phyloP scores from a whole-genome alignment of 1,284 basidiomycete genomes.

The Chiua sp. region DNA sequence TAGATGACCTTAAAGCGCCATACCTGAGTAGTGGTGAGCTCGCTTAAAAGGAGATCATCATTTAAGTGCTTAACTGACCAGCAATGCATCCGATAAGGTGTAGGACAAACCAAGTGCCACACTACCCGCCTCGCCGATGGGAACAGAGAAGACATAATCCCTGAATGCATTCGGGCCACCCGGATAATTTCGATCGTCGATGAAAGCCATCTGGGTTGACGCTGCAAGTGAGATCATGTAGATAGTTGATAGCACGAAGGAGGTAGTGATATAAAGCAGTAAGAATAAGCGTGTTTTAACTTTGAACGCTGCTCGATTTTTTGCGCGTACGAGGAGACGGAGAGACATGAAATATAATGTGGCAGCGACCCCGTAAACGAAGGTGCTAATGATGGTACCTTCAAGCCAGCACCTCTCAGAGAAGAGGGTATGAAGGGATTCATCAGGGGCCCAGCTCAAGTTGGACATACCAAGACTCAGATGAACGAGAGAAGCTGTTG shows the following conservation, averaged over 20 bases:
- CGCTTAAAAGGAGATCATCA: not conserved
- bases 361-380: conserved; percentile 15
- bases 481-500: too few species aligned
- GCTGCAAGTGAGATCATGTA: conserved; percentile 19
- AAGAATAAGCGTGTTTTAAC: conserved; percentile 10
- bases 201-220: conserved; percentile 37
- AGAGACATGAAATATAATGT: conserved; percentile 18
- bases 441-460: conserved; percentile 21
- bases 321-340: conserved; percentile 11
- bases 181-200: conserved; percentile 37
- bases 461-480: conserved; percentile 20
- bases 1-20: conserved; percentile 37
- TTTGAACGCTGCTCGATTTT: not conserved
- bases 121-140: conserved; percentile 18
- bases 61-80: conserved; percentile 22
- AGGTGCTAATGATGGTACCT: conserved; percentile 16
- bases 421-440: conserved; percentile 17
- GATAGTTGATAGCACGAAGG: conserved; percentile 14
- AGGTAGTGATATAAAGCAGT: conserved; percentile 20
- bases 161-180: conserved; percentile 30
- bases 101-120: conserved; percentile 23
- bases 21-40: conserved; percentile 21
- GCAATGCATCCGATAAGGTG: conserved; percentile 31
- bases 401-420: conserved; percentile 24
- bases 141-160: conserved; percentile 19